phyloP scores from a whole-genome alignment of 768 basidiomycete species.

The Boletus subcaerulescens region DNA sequence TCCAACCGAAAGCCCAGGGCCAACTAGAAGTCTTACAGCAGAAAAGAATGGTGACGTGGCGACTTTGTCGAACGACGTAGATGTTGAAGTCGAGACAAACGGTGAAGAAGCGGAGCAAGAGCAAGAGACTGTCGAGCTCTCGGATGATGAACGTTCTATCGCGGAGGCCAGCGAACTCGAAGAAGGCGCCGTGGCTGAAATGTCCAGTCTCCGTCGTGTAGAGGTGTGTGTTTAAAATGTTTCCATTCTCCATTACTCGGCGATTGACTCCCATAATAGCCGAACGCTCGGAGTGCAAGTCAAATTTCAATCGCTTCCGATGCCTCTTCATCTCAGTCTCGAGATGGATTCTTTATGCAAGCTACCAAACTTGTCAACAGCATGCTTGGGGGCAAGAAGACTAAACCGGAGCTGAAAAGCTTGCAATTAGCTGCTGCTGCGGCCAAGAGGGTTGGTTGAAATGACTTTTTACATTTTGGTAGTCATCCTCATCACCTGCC shows the following conservation, averaged over 20 bases:
- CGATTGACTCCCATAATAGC: constrained; percentile 15
- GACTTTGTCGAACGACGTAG: constrained; percentile 4
- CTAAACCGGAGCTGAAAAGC: constrained; percentile 75
- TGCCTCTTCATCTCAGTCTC: constrained; percentile 38
- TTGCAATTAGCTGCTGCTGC: constrained; percentile 77
- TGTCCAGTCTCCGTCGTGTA: constrained; percentile 37
- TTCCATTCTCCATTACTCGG: not conserved
- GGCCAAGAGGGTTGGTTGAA: constrained; percentile 76
- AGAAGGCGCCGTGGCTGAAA: constrained; percentile 38
- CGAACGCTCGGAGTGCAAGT: constrained; percentile 43
- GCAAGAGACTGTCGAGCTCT: constrained; percentile 29
- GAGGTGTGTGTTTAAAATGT: constrained; percentile 38
- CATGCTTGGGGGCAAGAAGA: constrained; percentile 71
- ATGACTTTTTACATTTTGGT: not conserved
- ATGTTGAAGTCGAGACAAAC: constrained; percentile 9
- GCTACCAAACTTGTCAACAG: constrained; percentile 67
- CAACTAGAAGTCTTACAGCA: constrained; percentile 22
- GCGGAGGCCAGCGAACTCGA: constrained; percentile 36
- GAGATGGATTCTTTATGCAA: constrained; percentile 64
- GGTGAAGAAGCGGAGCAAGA: constrained; percentile 12
- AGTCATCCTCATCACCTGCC: constrained; percentile 4
- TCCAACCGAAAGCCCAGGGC: constrained; percentile 54
- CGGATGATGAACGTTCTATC: constrained; percentile 34
- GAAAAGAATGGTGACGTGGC: constrained; percentile 5
- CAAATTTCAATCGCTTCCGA: constrained; percentile 54